Conservation (phyloP, 2,329 filamentous ascomycete species). For the Pyrenochaeta sp. region DNA sequence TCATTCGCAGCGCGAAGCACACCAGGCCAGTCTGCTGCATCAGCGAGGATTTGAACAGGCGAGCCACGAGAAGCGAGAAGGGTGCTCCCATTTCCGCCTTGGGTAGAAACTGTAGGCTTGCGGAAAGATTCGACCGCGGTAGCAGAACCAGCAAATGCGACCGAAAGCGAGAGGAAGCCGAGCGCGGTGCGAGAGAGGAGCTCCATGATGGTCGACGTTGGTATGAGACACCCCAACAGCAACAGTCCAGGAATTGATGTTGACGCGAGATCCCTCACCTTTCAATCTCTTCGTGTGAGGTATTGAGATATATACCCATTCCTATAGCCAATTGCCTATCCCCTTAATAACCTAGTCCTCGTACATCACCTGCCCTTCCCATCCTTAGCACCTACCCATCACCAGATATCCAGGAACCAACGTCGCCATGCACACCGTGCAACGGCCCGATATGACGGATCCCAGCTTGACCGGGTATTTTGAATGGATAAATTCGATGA, state of each 20-base stretch:
- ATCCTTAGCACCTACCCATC: slow-evolving; percentile 8
- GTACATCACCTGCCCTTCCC: slow-evolving; percentile 10
- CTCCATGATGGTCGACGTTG: slow-evolving; percentile 33
- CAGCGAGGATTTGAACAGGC: slow-evolving; percentile 43
- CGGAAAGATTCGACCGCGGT: slow-evolving; percentile 54
- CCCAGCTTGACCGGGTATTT: slow-evolving; percentile 35
- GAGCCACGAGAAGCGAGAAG: slow-evolving; percentile 42
- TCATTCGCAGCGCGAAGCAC: slow-evolving; percentile 74
- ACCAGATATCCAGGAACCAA: slow-evolving; percentile 12
- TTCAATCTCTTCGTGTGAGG: slow-evolving; percentile 10
- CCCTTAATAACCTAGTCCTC: slow-evolving; percentile 30
- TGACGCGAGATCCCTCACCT: slow-evolving; percentile 21
- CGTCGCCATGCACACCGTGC: slow-evolving; percentile 14
- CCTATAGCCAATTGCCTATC: slow-evolving; percentile 17
- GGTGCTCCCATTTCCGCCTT: slow-evolving; percentile 50
- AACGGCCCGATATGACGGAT: slow-evolving; percentile 32
- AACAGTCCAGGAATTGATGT: slow-evolving; percentile 9
- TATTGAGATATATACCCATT: slow-evolving; percentile 18
- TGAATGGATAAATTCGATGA: slow-evolving; percentile 39
- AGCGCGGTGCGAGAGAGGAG: slow-evolving; percentile 37
- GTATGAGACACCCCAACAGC: background rate
- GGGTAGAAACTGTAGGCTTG: slow-evolving; percentile 58
- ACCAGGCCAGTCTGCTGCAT: slow-evolving; percentile 68
- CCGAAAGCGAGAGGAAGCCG: slow-evolving; percentile 35
- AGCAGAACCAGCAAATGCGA: slow-evolving; percentile 27